These are phyloP conservation scores for Solanum chacoense DNA, from an alignment of 305 asterid genomes.

Conservation along the genomic window DNA sequence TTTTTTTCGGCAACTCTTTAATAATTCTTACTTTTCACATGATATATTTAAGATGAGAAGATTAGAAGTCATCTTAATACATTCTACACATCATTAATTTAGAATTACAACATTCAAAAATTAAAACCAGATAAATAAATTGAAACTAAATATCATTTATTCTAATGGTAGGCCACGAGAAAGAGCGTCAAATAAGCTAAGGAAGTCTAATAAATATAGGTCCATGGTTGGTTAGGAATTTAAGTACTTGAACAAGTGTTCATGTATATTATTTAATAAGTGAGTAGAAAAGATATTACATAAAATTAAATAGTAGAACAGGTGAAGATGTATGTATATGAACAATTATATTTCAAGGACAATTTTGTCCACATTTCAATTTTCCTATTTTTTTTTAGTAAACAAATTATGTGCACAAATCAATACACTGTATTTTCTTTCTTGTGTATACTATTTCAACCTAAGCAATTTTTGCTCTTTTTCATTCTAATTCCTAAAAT, in stretches of 20 bases:
- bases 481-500: neutral
- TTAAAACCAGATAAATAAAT: no score
- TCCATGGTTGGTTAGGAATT: neutral
- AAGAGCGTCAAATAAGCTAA: neutral
- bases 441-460: neutral
- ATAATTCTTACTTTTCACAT: no score
- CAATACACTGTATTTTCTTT: neutral
- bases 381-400: neutral
- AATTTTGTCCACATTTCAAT: neutral
- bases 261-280: neutral
- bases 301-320: neutral
- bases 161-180: neutral
- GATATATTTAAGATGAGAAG: no score
- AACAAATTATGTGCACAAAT: neutral
- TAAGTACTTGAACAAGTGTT: neutral
- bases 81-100: no score
- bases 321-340: neutral
- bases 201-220: neutral
- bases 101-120: no score
- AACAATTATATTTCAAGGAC: neutral
- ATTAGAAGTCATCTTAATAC: no score
- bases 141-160: neutral
- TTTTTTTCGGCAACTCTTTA: no score
- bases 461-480: neutral
- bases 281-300: neutral